phyloP scores from a whole-genome alignment of 108 stramenopile genomes.

The Skeletonema menzelii region DNA sequence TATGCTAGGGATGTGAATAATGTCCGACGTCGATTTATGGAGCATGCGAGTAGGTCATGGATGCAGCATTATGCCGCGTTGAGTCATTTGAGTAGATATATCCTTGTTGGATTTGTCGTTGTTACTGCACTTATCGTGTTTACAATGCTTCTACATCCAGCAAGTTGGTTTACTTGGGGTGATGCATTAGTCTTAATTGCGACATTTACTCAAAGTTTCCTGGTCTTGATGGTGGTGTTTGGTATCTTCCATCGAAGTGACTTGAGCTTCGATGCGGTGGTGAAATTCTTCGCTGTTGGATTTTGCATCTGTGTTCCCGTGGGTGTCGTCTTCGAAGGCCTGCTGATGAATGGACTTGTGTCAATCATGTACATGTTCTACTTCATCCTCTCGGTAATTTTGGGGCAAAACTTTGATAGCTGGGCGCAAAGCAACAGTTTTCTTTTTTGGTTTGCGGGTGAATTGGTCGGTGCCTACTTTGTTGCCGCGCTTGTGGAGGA shows the following conservation, averaged over 20 bases:
- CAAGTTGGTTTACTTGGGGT: slow-evolving; percentile 69
- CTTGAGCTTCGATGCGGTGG: slow-evolving; percentile 85
- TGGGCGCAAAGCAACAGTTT: slow-evolving; percentile 61
- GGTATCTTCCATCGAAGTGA: slow-evolving; percentile 87
- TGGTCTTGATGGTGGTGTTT: slow-evolving; percentile 77
- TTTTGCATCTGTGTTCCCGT: slow-evolving; percentile 78
- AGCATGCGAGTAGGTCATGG: slow-evolving; percentile 53
- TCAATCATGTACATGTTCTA: slow-evolving; percentile 46
- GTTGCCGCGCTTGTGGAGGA: slow-evolving; percentile 85
- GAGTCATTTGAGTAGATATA: slow-evolving; percentile 70
- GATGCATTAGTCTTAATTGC: slow-evolving; percentile 73
- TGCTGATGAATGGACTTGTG: slow-evolving; percentile 62
- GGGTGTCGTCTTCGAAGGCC: slow-evolving; percentile 75
- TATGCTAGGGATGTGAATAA: slow-evolving; percentile 82
- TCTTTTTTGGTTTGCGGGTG: slow-evolving; percentile 67
- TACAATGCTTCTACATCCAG: slow-evolving; percentile 67
- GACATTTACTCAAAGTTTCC: slow-evolving; percentile 77
- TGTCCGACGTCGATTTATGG: slow-evolving; percentile 70
- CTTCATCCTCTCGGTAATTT: slow-evolving; percentile 35
- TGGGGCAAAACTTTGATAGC: slow-evolving; percentile 50
- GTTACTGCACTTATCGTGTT: slow-evolving; percentile 35
- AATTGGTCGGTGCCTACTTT: slow-evolving; percentile 80
- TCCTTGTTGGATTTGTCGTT: slow-evolving; percentile 53
- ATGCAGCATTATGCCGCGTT: slow-evolving; percentile 76
- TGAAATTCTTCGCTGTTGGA: slow-evolving; percentile 87